phyloP scores from a whole-genome alignment of 331 rosid genomes.

The Acacia concinna region DNA sequence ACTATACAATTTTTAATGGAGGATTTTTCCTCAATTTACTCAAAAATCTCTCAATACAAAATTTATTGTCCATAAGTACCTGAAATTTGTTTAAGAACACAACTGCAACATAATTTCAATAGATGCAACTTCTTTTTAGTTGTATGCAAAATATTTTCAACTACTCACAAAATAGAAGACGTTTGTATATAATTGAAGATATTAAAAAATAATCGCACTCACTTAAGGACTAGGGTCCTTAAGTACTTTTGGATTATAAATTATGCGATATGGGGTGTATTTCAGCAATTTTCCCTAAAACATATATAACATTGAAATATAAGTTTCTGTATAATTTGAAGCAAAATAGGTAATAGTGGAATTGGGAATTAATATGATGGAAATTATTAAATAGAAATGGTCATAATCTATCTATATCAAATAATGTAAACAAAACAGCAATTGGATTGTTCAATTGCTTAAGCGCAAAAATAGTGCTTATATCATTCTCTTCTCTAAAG shows the following conservation, averaged over 20 bases:
- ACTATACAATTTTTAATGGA: too few species aligned
- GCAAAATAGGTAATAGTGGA: not conserved
- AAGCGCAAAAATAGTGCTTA: conserved; percentile 69
- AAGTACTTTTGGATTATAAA: too few species aligned
- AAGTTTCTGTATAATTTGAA: not conserved
- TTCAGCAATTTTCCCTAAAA: not conserved
- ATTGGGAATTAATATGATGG: not conserved
- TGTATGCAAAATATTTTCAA: too few species aligned
- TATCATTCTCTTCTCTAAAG: conserved; percentile 22
- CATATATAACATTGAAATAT: not conserved
- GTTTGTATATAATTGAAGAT: too few species aligned
- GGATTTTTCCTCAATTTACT: too few species aligned
- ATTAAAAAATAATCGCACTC: too few species aligned
- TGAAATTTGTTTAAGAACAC: too few species aligned
- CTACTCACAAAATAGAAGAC: too few species aligned
- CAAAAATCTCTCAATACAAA: too few species aligned
- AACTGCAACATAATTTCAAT: not conserved
- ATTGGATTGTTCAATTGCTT: conserved; percentile 59
- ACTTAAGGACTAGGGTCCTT: too few species aligned
- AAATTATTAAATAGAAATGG: not conserved
- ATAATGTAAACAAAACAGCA: conserved; percentile 48
- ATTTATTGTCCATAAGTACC: not conserved
- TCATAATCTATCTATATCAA: conserved; percentile 39
- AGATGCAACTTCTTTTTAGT: too few species aligned
- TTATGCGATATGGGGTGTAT: too few species aligned